A percentile compares a stretch with the other conserved stretches of the same genome.
Evolutionary conservation across 768 basidiomycete genomes (phyloP).

Genomic region (Trametes meyenii): DNA sequence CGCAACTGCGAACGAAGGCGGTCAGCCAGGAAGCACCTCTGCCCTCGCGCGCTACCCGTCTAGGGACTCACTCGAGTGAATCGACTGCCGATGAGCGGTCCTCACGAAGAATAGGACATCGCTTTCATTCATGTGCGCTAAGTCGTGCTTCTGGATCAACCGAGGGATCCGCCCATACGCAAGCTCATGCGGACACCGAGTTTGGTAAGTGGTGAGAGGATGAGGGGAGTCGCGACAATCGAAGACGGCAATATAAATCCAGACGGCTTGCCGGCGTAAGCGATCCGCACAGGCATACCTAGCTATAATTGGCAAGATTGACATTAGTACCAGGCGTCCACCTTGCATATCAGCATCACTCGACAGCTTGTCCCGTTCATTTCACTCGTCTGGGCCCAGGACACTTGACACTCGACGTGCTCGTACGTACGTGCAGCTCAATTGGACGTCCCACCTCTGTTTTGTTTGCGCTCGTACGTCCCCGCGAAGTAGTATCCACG

Average conservation of each 20-base stretch:
- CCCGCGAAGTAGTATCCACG: too few species aligned
- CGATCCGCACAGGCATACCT: constrained; percentile 9
- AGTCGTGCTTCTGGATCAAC: background rate
- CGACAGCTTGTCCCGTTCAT: background rate
- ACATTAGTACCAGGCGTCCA: background rate
- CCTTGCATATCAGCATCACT: background rate
- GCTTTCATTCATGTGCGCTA: constrained; percentile 7
- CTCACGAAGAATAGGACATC: constrained; percentile 8
- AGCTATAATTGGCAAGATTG: constrained; percentile 6
- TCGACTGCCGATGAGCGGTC: constrained; percentile 2
- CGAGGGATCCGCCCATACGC: background rate
- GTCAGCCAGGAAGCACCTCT: background rate
- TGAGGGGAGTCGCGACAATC: background rate
- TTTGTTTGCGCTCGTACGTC: too few species aligned
- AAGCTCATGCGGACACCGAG: constrained; percentile 3
- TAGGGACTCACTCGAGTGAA: constrained; percentile 1
- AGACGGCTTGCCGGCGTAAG: constrained; percentile 8
- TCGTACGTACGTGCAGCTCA: too few species aligned
- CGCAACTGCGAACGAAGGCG: background rate
- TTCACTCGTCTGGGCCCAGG: background rate
- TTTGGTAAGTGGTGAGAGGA: background rate
- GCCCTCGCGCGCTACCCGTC: background rate
- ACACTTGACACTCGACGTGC: too few species aligned
- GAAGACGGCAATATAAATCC: constrained; percentile 10
- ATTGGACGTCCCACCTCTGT: too few species aligned